Percentiles rank a stretch among this genome's conserved stretches.
Conservation (phyloP, 768 basidiomycete species). For the Collybia nuda region DNA sequence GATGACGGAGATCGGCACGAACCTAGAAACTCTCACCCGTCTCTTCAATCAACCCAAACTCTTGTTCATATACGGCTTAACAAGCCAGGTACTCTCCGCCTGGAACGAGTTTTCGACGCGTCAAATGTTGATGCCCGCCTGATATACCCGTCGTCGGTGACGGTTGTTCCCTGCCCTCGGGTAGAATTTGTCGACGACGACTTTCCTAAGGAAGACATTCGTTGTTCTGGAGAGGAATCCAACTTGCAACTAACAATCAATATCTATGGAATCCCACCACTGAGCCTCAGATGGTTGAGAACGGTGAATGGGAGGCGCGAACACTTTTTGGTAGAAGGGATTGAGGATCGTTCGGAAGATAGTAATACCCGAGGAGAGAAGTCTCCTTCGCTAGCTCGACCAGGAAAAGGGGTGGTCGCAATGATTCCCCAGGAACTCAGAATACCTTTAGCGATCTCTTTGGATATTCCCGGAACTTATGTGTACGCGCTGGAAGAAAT, state of each 20-base stretch:
- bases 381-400: slow-evolving; percentile 10
- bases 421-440: slow-evolving; percentile 52
- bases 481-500: slow-evolving; percentile 78
- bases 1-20: slow-evolving; percentile 60
- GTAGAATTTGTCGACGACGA: slow-evolving; percentile 61
- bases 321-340: slow-evolving; percentile 79
- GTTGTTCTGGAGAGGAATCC: slow-evolving; percentile 69
- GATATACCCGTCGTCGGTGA: slow-evolving; percentile 59
- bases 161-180: slow-evolving; percentile 80
- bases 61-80: slow-evolving; percentile 70
- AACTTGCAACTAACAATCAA: slow-evolving; percentile 58
- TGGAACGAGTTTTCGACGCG: slow-evolving; percentile 73
- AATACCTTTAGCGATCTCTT: slow-evolving; percentile 66
- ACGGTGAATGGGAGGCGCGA: slow-evolving; percentile 67
- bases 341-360: slow-evolving; percentile 56
- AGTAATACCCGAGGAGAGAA: slow-evolving; percentile 3
- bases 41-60: slow-evolving; percentile 73
- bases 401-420: slow-evolving; percentile 12
- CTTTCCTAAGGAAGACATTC: slow-evolving; percentile 40
- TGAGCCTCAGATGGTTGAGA: slow-evolving; percentile 76
- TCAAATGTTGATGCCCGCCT: slow-evolving; percentile 74
- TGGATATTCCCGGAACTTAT: slow-evolving; percentile 66
- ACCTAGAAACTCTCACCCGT: slow-evolving; percentile 29
- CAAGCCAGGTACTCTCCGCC: slow-evolving; percentile 71
- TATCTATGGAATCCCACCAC: slow-evolving; percentile 72